These are phyloP conservation scores for Neonectria punicea DNA, from an alignment of 2,329 filamentous ascomycete genomes.

Conservation along the genomic window DNA sequence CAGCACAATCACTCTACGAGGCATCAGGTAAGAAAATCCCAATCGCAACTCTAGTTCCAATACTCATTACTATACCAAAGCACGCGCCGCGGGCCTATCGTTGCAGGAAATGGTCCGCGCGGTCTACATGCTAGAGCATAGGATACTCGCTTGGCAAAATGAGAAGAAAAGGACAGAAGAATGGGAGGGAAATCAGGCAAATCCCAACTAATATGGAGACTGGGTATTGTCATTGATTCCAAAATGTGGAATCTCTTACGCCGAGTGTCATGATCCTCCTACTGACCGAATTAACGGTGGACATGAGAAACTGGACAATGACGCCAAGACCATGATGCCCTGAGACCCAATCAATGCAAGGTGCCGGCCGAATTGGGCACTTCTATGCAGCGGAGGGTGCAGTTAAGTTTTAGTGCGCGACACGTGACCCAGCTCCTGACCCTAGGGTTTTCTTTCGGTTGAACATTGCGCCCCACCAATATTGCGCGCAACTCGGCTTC, in stretches of 20 bases:
- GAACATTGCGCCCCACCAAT: conserved; percentile 55
- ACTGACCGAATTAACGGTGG: too few species aligned
- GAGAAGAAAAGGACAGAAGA: conserved; percentile 6
- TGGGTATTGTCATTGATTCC: background rate
- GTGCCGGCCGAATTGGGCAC: background rate
- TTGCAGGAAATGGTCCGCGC: conserved; percentile 48
- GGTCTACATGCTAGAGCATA: conserved; percentile 52
- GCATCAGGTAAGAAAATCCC: conserved; percentile 44
- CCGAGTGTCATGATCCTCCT: too few species aligned
- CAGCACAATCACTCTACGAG: conserved; percentile 47
- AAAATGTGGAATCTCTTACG: background rate
- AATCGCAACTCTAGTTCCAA: background rate
- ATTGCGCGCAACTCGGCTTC: conserved; percentile 52
- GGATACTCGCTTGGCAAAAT: conserved; percentile 50
- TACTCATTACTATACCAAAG: conserved; percentile 35
- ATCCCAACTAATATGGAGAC: background rate
- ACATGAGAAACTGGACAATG: background rate
- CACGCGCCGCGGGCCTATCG: conserved; percentile 47
- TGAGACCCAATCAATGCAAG: conserved; percentile 1
- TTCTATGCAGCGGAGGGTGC: background rate
- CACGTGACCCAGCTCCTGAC: conserved; percentile 48
- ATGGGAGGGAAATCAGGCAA: background rate
- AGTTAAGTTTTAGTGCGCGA: conserved; percentile 16
- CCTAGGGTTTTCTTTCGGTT: conserved; percentile 51
- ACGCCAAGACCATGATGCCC: background rate